phyloP scores from a whole-genome alignment of 139 green algal genomes.

The Chlorella sp. region DNA sequence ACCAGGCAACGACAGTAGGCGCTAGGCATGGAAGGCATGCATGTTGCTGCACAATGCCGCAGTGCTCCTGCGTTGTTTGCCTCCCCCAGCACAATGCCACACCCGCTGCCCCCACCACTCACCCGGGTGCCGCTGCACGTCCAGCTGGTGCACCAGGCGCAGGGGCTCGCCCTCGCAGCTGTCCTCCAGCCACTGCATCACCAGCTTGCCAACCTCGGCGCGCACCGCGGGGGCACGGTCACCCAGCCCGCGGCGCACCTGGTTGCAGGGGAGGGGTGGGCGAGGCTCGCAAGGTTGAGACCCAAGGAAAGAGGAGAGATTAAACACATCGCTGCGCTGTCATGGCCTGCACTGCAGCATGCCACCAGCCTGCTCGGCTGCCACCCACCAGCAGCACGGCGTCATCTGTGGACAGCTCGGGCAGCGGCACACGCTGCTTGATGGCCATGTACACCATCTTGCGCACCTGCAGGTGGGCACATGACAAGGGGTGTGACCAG shows the following conservation, averaged over 20 bases:
- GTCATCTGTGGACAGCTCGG: conserved; percentile 34
- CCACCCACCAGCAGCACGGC: conserved; percentile 31
- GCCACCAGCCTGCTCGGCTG: too few species aligned
- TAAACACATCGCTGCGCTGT: too few species aligned
- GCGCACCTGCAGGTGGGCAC: conserved; percentile 33
- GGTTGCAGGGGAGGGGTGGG: too few species aligned
- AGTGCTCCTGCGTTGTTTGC: too few species aligned
- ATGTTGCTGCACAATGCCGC: too few species aligned
- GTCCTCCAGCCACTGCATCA: conserved; percentile 56
- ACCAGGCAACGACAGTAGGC: neutral
- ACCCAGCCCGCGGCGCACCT: conserved; percentile 51
- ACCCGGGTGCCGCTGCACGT: conserved; percentile 45
- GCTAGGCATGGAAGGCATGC: neutral
- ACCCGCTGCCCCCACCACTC: neutral
- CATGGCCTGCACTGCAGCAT: too few species aligned
- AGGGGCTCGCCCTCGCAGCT: conserved; percentile 42
- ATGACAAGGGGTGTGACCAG: neutral
- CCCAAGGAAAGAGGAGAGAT: too few species aligned
- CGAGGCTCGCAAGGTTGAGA: too few species aligned
- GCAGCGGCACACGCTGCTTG: conserved; percentile 47
- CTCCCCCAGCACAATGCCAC: too few species aligned
- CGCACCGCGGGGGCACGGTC: conserved; percentile 51
- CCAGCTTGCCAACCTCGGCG: conserved; percentile 35
- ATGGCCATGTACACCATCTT: conserved; percentile 58
- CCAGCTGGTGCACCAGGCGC: conserved; percentile 50